Evolutionary conservation across 169 alveolate genomes (phyloP).

Genomic region (Neospora caninum): DNA sequence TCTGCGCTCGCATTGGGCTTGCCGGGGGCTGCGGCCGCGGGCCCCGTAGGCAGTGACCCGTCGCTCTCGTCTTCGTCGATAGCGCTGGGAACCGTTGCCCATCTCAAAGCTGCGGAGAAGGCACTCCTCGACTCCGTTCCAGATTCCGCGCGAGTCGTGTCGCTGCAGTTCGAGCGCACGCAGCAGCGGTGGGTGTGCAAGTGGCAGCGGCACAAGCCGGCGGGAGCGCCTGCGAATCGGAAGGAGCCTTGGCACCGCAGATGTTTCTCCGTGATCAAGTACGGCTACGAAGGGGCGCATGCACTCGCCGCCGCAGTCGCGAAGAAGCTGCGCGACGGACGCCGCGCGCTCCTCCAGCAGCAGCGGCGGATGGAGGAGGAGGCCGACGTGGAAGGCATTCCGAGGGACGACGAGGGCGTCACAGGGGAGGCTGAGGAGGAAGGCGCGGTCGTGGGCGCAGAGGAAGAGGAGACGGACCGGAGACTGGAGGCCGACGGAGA

Average conservation of each 20-base stretch:
- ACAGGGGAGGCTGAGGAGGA: not conserved
- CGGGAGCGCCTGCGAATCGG: not conserved
- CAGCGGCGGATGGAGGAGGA: slow-evolving; percentile 12
- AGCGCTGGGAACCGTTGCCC: not conserved
- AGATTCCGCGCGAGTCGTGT: slow-evolving; percentile 63
- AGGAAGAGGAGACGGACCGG: not conserved
- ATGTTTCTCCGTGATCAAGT: slow-evolving; percentile 64
- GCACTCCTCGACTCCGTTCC: slow-evolving; percentile 32
- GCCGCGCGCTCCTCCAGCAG: slow-evolving; percentile 20
- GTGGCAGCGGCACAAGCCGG: slow-evolving; percentile 56
- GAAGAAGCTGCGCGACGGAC: slow-evolving; percentile 62
- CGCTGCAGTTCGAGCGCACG: slow-evolving; percentile 64
- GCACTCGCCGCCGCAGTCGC: slow-evolving; percentile 67
- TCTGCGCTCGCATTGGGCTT: not conserved
- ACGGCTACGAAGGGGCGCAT: slow-evolving; percentile 68
- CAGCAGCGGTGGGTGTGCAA: slow-evolving; percentile 70
- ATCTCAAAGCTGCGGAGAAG: slow-evolving; percentile 18
- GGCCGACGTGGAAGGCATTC: not conserved
- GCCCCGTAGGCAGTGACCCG: not conserved
- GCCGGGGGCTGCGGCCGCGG: not conserved
- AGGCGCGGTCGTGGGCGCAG: not conserved
- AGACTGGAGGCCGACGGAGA: not conserved
- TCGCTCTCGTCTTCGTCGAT: not conserved
- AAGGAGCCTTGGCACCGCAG: slow-evolving; percentile 62
- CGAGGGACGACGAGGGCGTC: not conserved